phyloP scores from a whole-genome alignment of 2,329 filamentous ascomycete genomes.

The Stylonectria norvegica region DNA sequence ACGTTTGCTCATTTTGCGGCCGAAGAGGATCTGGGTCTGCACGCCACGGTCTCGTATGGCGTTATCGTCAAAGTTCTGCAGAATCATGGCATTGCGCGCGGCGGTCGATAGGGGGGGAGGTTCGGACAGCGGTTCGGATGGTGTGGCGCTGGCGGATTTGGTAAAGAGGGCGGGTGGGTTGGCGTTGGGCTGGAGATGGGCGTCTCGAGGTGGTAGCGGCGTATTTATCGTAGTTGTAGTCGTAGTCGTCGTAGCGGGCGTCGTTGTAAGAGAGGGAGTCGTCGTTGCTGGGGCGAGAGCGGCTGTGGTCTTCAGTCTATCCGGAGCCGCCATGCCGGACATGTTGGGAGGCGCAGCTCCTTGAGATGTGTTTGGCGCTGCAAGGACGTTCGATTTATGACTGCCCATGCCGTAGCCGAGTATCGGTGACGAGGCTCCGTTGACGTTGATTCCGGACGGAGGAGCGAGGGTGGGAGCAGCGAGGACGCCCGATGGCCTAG shows the following conservation, averaged over 20 bases:
- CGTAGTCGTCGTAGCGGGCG: slow-evolving; percentile 3
- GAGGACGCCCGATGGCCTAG: slow-evolving; percentile 33
- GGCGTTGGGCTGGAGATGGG: slow-evolving; percentile 8
- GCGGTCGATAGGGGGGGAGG: slow-evolving; percentile 35
- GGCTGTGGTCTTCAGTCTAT: neutral
- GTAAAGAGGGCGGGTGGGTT: slow-evolving; percentile 5
- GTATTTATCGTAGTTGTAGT: neutral
- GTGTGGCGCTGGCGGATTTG: slow-evolving; percentile 11
- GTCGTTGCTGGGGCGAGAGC: neutral
- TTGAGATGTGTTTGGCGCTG: slow-evolving; percentile 42
- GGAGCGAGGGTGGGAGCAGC: slow-evolving; percentile 38
- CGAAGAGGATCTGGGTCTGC: slow-evolving; percentile 58
- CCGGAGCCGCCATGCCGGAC: slow-evolving; percentile 15
- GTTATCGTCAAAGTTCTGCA: slow-evolving; percentile 57
- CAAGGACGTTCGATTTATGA: slow-evolving; percentile 44
- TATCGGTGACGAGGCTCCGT: slow-evolving; percentile 23
- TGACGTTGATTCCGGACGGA: slow-evolving; percentile 30
- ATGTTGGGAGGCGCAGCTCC: slow-evolving; percentile 17
- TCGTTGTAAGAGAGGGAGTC: neutral
- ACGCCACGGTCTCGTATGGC: slow-evolving; percentile 54
- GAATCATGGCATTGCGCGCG: slow-evolving; percentile 56
- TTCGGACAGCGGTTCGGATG: slow-evolving; percentile 10
- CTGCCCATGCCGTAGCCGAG: slow-evolving; percentile 20
- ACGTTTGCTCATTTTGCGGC: slow-evolving; percentile 55
- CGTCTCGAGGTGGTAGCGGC: slow-evolving; percentile 1